Conservation (phyloP, 208 protist genomes). For the Naegleria lovaniensis region DNA sequence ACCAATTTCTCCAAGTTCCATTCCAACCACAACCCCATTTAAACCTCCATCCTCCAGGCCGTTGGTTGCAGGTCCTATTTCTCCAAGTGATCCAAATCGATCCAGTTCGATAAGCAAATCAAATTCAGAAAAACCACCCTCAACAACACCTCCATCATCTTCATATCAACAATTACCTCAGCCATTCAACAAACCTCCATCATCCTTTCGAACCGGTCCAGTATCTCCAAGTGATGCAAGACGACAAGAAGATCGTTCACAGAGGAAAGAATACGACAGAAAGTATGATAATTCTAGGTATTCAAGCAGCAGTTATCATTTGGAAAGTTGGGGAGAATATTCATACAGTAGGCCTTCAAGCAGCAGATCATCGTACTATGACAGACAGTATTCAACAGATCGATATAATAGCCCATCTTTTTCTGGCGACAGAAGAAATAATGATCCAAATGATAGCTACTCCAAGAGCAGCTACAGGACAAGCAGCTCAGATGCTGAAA, state of each 20-base stretch:
- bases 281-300: no score
- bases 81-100: background rate
- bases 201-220: background rate
- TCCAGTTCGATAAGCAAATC: background rate
- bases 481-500: no score
- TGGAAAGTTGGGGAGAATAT: no score
- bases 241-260: background rate
- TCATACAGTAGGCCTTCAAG: no score
- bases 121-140: background rate
- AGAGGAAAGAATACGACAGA: background rate
- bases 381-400: no score
- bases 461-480: no score
- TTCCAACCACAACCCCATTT: background rate
- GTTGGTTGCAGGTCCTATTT: background rate
- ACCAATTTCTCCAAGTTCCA: background rate
- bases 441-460: no score
- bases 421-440: no score
- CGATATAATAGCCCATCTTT: no score
- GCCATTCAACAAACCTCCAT: background rate
- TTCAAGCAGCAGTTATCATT: no score
- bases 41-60: background rate
- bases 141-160: background rate
- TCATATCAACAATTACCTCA: background rate
- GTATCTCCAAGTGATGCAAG: background rate
- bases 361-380: no score